Base-by-base conservation (phyloP, 495 filamentous ascomycete genomes). In the Cercophora sp. region DNA sequence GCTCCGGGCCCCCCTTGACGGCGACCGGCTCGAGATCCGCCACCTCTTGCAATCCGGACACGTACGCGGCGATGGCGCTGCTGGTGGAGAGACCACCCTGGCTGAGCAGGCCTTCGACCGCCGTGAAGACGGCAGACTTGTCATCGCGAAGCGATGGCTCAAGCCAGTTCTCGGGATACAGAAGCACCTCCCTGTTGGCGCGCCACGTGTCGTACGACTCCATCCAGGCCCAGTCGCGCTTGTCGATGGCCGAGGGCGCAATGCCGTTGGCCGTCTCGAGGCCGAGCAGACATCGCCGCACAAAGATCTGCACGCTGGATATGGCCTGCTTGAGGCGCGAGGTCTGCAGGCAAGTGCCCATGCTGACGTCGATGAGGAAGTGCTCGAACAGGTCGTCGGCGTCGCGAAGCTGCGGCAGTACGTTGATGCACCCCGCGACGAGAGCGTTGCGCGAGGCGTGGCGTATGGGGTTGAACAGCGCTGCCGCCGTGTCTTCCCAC, bases 161-260 rank as follows among this genome's bases (percentile, higher is more conserved):
- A 8, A 73, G 15, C 61, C 60, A 75, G 48, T 69, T 72, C 51
- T 76, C 72, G 4, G 71, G 72, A 18, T 69, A 72, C 3, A 73
- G 29, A 41, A 70, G 69, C 1, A 69, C 58, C 54, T 67, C 65
- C 1, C 67, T 50, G 56, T 73, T 72, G 2, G 70, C 70, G 48
- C 66, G 56, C 66, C 67, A 73, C 1, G 64, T 13, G 0, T 42
- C 34, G 37, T 70, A 44, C 36, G 13, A 2, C n/a, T 36, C 2
- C 47, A 50, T 56, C 53, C 47, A 50, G 15, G 27, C 18, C 53
- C 53, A 56, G 1, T 9, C 5, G 4, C 31, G 6, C 19, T 13
- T 13, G 9, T 34, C 11, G 24, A 48, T n/a, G 4, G 8, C 29
- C 19, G 16, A 22, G 4, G 9, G 2, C n/a, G 16, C 4, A 61